These are phyloP conservation scores for Apophysomyces sp. DNA, from an alignment of 371 early-diverging fungal species.

Conservation along the genomic window DNA sequence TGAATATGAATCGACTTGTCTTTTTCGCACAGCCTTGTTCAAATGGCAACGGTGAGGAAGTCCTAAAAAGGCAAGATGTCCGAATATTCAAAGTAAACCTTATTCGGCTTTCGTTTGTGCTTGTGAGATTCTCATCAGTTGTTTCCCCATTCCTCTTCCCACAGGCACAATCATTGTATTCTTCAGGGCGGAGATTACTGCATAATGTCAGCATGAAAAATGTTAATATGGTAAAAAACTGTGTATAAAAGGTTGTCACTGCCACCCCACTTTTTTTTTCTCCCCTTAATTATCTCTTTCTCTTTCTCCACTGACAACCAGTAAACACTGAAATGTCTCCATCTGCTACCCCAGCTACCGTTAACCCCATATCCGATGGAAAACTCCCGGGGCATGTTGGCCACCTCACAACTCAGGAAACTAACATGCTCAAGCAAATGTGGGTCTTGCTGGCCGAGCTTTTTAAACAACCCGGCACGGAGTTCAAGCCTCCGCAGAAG, in stretches of 20 bases:
- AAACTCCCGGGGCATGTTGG: slow-evolving; percentile 35
- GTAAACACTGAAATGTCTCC: slow-evolving; percentile 16
- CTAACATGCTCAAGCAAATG: slow-evolving; percentile 49
- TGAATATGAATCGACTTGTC: neutral
- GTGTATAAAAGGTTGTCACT: neutral
- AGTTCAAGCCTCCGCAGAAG: slow-evolving; percentile 22
- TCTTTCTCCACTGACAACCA: neutral
- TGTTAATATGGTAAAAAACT: neutral
- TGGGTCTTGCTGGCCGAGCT: slow-evolving; percentile 54
- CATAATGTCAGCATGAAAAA: neutral
- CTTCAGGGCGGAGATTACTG: neutral
- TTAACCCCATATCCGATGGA: neutral
- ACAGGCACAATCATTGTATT: too few relatives aligned
- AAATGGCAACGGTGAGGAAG: neutral
- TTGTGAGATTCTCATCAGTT: neutral
- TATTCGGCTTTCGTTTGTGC: neutral
- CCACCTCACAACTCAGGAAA: slow-evolving; percentile 51
- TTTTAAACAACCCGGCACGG: slow-evolving; percentile 41
- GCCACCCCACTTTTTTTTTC: slow-evolving; percentile 3
- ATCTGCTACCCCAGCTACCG: slow-evolving; percentile 2
- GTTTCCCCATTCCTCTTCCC: neutral
- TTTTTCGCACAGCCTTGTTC: neutral
- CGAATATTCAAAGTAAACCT: neutral
- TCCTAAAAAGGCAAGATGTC: neutral
- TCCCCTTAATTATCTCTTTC: neutral